Conservation (phyloP, 805 yeast species). For the Ogataea salicorniae region DNA sequence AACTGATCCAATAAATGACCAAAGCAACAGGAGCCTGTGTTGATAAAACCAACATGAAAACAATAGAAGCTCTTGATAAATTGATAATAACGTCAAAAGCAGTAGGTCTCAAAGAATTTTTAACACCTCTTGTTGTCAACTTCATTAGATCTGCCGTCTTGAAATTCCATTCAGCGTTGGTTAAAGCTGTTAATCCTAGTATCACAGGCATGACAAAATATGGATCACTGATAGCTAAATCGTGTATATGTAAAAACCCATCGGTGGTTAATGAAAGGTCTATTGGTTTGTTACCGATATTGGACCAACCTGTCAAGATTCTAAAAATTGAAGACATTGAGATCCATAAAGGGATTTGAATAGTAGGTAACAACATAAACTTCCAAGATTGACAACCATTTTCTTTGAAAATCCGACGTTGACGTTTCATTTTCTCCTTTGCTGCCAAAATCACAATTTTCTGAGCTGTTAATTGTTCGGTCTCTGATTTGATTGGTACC, state of each 20-base stretch:
- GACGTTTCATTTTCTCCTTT: constrained; percentile 74
- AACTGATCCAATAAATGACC: constrained; percentile 85
- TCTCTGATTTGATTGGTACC: constrained; percentile 25
- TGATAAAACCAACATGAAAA: constrained; percentile 77
- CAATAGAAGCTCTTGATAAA: constrained; percentile 66
- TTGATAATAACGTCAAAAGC: constrained; percentile 61
- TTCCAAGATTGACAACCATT: constrained; percentile 78
- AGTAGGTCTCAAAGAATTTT: constrained; percentile 46
- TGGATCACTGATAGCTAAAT: constrained; percentile 58
- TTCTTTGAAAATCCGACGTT: constrained; percentile 61
- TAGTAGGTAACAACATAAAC: constrained; percentile 63
- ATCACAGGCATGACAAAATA: constrained; percentile 60
- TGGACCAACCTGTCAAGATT: constrained; percentile 64
- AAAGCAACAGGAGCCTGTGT: constrained; percentile 84
- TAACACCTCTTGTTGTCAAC: constrained; percentile 35
- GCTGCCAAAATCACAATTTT: constrained; percentile 70
- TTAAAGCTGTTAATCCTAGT: constrained; percentile 64
- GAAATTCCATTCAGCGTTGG: constrained; percentile 80
- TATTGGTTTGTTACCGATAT: constrained; percentile 37
- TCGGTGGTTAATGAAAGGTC: constrained; percentile 48
- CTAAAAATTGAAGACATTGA: constrained; percentile 71
- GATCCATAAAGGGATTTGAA: constrained; percentile 87
- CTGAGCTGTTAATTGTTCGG: constrained; percentile 56
- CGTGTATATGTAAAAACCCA: constrained; percentile 56
- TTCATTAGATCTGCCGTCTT: constrained; percentile 53